Conservation (phyloP, 2,329 filamentous ascomycete species). For the Lomentospora prolificans region DNA sequence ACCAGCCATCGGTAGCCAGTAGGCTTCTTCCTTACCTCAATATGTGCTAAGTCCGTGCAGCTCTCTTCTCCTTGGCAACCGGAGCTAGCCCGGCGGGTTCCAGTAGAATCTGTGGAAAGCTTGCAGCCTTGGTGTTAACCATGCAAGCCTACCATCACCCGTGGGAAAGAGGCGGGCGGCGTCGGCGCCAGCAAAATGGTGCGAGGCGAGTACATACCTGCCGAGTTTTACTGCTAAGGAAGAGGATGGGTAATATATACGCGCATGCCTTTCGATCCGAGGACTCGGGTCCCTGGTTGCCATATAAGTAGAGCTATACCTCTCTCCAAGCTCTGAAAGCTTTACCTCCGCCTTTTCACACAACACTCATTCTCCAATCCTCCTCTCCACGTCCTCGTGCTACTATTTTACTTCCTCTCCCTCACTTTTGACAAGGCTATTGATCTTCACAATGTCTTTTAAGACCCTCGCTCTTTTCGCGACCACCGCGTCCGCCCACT, state of each 20-base stretch:
- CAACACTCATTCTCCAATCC: neutral
- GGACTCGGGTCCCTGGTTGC: neutral
- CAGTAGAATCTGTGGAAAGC: neutral
- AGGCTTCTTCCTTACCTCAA: neutral
- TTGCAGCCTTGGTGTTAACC: neutral
- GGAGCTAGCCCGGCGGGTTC: neutral
- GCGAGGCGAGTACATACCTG: neutral
- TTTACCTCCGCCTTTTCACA: neutral
- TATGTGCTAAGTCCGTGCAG: neutral
- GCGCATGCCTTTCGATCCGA: neutral
- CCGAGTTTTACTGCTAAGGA: neutral
- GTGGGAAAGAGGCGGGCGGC: neutral
- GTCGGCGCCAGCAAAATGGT: neutral
- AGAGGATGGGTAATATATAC: neutral
- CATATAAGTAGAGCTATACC: neutral
- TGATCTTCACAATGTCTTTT: conserved; percentile 19
- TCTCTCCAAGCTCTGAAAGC: neutral
- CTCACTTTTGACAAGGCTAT: neutral
- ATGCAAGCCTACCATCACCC: neutral
- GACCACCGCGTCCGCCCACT: conserved; percentile 35
- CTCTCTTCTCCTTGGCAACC: neutral
- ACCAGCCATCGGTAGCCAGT: neutral
- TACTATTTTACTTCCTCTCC: neutral
- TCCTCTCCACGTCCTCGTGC: neutral
- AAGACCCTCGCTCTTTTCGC: conserved; percentile 25